Base-by-base conservation (phyloP, 371 early-diverging fungal species). In the Apophysomyces sp. region DNA sequence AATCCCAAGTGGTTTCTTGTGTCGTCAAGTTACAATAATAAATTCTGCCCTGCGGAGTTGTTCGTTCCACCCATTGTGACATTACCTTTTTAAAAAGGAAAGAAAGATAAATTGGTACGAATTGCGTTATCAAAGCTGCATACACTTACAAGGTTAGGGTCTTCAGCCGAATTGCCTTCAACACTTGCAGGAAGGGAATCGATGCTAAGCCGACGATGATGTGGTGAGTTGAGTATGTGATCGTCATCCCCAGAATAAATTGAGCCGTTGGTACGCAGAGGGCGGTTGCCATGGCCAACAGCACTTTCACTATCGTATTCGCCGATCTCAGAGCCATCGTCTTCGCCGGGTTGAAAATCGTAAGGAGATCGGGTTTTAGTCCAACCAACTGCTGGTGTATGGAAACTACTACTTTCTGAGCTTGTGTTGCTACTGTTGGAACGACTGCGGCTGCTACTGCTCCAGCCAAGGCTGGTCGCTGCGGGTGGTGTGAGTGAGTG, bases 11-110 rank as follows among this genome's bases (percentile, higher is more conserved):
- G 7, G 93, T 92, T 61, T 88, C 85, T 64, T 92, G 90, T 11
- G 92, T 91, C n/a, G 89, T 72, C 49, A 89, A 75, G 74, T 94
- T 93, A 71, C 85, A 92, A 63, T 82, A 93, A 71, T 94, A 94
- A 1, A 77, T 65, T 41, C 86, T 75, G 1, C 92, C 92, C 56
- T 89, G 82, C 18, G 87, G 68, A 28, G 85, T 71, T 51, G 71
- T 66, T 56, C 87, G 81, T 49, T 81, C 68, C 18, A 80, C 85
- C 90, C 86, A 93, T n/a, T 67, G 69, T 9, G 65, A 52, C 65
- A 76, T 63, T n/a, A 72, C 41, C 69, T 75, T 44, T 16, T 30
- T 18, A 18, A 36, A 31, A 61, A 41, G 52, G 9, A 53, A 44
- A 29, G 18, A 26, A 16, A 27, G 39, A 24, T 57, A 24, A 21